These are phyloP conservation scores for Tetrahymena elliotti DNA, from an alignment of 73 alveolate genomes.

Conservation along the genomic window DNA sequence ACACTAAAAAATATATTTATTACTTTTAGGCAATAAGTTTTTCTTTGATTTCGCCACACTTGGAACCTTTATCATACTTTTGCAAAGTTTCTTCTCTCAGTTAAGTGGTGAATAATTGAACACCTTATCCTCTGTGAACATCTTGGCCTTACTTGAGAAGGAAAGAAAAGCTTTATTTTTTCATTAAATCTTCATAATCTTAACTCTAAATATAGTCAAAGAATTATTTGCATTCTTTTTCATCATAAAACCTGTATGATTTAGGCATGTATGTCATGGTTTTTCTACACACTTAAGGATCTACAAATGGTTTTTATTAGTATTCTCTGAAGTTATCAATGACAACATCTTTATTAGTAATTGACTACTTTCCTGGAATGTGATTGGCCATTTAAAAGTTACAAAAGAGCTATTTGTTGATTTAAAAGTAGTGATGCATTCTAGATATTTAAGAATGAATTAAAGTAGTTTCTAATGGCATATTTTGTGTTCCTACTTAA, in stretches of 20 bases:
- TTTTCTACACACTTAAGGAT: slow-evolving; percentile 11
- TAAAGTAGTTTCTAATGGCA: neutral
- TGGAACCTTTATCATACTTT: slow-evolving; percentile 13
- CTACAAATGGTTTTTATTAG: neutral
- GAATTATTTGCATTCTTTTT: slow-evolving; percentile 27
- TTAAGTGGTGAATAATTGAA: neutral
- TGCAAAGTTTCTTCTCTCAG: neutral
- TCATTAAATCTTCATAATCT: neutral
- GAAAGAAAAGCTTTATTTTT: slow-evolving; percentile 19
- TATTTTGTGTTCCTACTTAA: neutral
- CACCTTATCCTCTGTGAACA: slow-evolving; percentile 37
- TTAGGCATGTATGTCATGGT: slow-evolving; percentile 30
- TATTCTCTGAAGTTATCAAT: slow-evolving; percentile 20
- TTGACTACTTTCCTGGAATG: slow-evolving; percentile 37
- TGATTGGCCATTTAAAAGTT: slow-evolving; percentile 5
- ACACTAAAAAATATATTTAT: no score
- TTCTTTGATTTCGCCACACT: slow-evolving; percentile 11
- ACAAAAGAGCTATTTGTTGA: neutral
- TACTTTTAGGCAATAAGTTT: slow-evolving; percentile 3
- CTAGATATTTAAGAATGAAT: neutral
- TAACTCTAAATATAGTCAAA: slow-evolving; percentile 2
- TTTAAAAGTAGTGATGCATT: neutral
- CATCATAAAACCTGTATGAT: slow-evolving; percentile 17
- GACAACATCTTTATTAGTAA: slow-evolving; percentile 2
- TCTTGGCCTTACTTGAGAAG: slow-evolving; percentile 1